phyloP scores from a whole-genome alignment of 2,329 filamentous ascomycete species.

The Teratosphaeria nubilosa region DNA sequence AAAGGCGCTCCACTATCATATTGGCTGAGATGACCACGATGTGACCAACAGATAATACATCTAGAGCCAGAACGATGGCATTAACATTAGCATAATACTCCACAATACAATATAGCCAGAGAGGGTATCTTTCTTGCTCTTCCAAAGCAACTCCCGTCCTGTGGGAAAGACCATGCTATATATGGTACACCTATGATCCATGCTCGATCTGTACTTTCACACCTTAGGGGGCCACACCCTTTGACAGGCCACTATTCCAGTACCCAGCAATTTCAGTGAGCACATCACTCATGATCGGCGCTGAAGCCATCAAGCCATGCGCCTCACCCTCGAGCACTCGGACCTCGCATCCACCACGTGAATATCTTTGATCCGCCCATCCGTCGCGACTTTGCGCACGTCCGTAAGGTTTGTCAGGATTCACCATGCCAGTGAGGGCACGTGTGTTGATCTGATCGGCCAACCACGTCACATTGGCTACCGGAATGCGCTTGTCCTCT shows the following conservation, averaged over 20 bases:
- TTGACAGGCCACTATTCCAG: constrained; percentile 43
- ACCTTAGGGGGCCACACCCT: background rate
- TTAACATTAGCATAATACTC: background rate
- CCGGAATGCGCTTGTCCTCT: constrained; percentile 80
- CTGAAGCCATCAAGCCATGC: constrained; percentile 92
- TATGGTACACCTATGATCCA: background rate
- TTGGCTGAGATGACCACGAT: background rate
- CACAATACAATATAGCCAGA: background rate
- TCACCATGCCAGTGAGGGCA: constrained; percentile 5
- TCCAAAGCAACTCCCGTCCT: background rate
- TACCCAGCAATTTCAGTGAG: constrained; percentile 88
- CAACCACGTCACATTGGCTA: constrained; percentile 92
- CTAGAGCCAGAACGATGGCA: background rate
- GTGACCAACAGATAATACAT: background rate
- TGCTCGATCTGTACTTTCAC: constrained; percentile 13
- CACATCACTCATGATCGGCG: constrained; percentile 85
- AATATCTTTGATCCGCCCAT: background rate
- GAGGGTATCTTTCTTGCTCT: background rate
- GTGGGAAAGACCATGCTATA: background rate
- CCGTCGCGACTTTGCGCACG: constrained; percentile 7
- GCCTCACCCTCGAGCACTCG: constrained; percentile 82
- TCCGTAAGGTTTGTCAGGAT: constrained; percentile 3
- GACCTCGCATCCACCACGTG: constrained; percentile 65
- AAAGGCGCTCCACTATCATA: background rate
- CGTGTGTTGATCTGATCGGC: constrained; percentile 68